Conservation (phyloP, 2,329 filamentous ascomycete species). For the Colletotrichum paranaense region DNA sequence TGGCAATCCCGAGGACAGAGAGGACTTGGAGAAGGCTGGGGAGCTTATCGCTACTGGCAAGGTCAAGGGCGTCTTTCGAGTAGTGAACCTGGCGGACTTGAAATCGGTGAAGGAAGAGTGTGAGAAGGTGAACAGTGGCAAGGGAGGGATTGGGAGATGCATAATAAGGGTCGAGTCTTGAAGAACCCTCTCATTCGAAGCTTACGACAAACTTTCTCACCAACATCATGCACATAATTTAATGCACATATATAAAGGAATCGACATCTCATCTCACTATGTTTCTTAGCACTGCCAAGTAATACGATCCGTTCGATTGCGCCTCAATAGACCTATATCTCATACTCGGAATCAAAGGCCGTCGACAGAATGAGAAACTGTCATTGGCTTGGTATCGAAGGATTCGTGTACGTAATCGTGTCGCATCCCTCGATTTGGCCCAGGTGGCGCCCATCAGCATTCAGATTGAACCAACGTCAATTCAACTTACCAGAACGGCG, state of each 20-base stretch:
- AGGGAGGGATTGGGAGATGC: conserved; percentile 56
- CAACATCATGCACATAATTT: not conserved
- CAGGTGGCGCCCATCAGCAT: not conserved
- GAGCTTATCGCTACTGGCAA: conserved; percentile 54
- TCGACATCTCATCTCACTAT: not conserved
- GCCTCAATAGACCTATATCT: not conserved
- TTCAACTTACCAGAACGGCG: not conserved
- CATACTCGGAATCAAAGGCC: not conserved
- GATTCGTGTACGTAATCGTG: not conserved
- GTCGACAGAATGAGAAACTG: not conserved
- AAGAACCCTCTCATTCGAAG: not conserved
- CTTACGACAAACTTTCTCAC: accelerated
- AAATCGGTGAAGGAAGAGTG: conserved; percentile 54
- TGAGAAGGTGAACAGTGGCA: conserved; percentile 51
- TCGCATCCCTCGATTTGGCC: not conserved
- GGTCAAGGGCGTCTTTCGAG: conserved; percentile 54
- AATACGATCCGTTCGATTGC: not conserved
- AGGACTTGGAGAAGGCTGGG: conserved; percentile 55
- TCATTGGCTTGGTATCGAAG: not conserved
- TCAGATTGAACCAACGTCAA: not conserved
- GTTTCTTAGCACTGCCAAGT: not conserved
- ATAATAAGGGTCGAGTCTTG: conserved; percentile 46
- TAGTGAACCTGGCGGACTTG: conserved; percentile 55
- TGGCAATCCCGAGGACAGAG: conserved; percentile 51
- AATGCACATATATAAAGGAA: not conserved